Conservation (phyloP, 176 grass and related monocot species). For the Carex cristatella region DNA sequence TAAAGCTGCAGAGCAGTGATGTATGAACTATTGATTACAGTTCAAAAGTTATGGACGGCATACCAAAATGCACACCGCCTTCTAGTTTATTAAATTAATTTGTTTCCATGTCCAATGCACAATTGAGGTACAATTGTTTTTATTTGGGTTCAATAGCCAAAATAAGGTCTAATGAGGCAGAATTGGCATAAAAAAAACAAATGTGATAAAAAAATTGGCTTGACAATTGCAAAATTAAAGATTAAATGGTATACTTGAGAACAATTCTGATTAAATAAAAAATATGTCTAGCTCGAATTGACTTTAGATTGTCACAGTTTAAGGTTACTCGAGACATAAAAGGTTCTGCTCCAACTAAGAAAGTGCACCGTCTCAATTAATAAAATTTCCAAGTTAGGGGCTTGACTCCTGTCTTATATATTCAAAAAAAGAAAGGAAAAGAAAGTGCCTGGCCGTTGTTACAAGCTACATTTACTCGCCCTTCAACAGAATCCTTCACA, state of each 20-base stretch:
- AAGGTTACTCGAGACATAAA: background rate
- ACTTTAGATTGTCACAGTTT: background rate
- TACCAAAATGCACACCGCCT: background rate
- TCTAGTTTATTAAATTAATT: background rate
- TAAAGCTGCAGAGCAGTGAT: background rate
- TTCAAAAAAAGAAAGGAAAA: background rate
- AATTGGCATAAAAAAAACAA: background rate
- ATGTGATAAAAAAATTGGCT: background rate
- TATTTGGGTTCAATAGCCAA: background rate
- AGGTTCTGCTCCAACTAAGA: constrained; percentile 2
- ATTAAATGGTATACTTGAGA: background rate
- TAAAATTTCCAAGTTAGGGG: no score
- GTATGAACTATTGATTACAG: background rate
- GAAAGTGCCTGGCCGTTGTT: constrained; percentile 57
- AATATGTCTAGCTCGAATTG: background rate
- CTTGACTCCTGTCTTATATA: no score
- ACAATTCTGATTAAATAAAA: background rate
- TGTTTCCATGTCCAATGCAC: background rate
- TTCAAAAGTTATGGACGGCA: background rate
- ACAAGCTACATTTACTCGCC: constrained; percentile 70
- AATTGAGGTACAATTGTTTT: background rate
- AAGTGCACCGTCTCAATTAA: constrained; percentile 26
- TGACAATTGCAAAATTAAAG: background rate
- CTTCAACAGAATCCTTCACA: constrained; percentile 82
- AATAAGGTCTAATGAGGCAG: background rate